phyloP scores from a whole-genome alignment of 495 filamentous ascomycete genomes.

The Podospora appendiculata region DNA sequence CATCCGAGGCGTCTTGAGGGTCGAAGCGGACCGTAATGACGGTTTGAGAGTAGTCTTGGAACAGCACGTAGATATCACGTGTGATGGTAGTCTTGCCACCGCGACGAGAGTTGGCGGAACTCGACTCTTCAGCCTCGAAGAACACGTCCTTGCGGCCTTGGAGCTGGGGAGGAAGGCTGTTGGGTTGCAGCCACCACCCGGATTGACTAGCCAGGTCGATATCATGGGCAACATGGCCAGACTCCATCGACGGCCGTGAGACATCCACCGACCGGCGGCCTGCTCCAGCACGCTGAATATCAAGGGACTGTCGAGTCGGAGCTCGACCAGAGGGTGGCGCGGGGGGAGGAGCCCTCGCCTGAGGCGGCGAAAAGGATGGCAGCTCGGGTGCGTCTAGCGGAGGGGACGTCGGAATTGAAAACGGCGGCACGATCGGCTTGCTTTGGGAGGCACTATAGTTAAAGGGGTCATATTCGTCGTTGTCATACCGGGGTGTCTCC shows the following conservation, averaged over 20 bases:
- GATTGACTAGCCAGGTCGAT: constrained; percentile 66
- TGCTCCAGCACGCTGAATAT: constrained; percentile 46
- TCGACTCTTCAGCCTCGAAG: constrained; percentile 74
- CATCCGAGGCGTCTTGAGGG: constrained; percentile 61
- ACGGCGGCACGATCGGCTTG: constrained; percentile 23
- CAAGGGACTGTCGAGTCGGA: constrained; percentile 58
- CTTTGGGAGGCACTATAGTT: constrained; percentile 48
- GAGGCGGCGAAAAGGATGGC: constrained; percentile 13
- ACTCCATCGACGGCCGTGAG: constrained; percentile 53
- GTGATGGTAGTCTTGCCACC: constrained; percentile 62
- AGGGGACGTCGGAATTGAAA: constrained; percentile 45
- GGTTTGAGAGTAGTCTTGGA: constrained; percentile 93
- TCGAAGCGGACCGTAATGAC: constrained; percentile 78
- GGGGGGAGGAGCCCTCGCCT: constrained; percentile 37
- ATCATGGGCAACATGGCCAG: constrained; percentile 77
- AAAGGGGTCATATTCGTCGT: constrained; percentile 70
- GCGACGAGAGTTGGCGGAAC: constrained; percentile 46
- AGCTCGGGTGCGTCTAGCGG: constrained; percentile 25
- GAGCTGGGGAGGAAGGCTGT: constrained; percentile 68
- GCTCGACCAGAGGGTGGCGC: constrained; percentile 35
- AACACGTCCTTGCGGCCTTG: constrained; percentile 79
- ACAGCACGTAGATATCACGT: constrained; percentile 79
- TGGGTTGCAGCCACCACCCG: constrained; percentile 77
- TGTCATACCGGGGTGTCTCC: constrained; percentile 39
- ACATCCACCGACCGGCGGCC: constrained; percentile 67